Conservation (phyloP, 805 yeast species). For the Zygotorulaspora chibaensis region DNA sequence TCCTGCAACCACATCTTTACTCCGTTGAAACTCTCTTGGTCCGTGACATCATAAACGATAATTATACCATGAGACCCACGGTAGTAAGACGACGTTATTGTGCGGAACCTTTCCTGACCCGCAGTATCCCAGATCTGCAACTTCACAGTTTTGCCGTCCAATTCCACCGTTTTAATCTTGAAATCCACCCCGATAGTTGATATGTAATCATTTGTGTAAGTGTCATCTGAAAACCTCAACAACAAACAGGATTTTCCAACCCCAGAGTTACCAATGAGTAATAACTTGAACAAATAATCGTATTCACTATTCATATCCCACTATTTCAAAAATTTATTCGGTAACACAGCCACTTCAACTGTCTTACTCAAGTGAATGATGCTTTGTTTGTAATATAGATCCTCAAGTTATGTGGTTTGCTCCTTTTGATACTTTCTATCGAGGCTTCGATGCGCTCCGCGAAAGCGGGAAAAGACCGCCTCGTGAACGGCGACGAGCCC, state of each 20-base stretch:
- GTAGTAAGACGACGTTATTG: slow-evolving; percentile 94
- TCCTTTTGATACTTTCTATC: not conserved
- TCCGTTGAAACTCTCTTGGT: slow-evolving; percentile 91
- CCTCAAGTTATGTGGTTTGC: not conserved
- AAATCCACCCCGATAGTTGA: slow-evolving; percentile 98
- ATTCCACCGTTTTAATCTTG: slow-evolving; percentile 80
- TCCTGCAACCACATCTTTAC: slow-evolving; percentile 99
- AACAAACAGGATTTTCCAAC: slow-evolving; percentile 96
- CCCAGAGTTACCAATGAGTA: slow-evolving; percentile 97
- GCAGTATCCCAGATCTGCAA: slow-evolving; percentile 99
- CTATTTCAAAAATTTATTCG: not conserved
- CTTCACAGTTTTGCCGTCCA: slow-evolving; percentile 95
- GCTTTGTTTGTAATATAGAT: too few relatives aligned
- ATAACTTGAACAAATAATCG: slow-evolving; percentile 93
- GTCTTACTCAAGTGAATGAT: not conserved
- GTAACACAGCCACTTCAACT: not conserved
- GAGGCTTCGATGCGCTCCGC: not conserved
- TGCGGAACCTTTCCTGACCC: slow-evolving; percentile 97
- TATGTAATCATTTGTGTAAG: slow-evolving; percentile 93
- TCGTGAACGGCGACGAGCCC: not conserved
- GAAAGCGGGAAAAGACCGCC: not conserved
- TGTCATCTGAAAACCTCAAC: slow-evolving; percentile 93
- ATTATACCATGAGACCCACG: slow-evolving; percentile 99
- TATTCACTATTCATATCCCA: slow-evolving; percentile 77
- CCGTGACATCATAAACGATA: slow-evolving; percentile 96